Percentiles rank a stretch among this genome's conserved stretches.
These are phyloP conservation scores for Rutstroemia sp. DNA, from an alignment of 2,329 filamentous ascomycete species.

Conservation along the genomic window DNA sequence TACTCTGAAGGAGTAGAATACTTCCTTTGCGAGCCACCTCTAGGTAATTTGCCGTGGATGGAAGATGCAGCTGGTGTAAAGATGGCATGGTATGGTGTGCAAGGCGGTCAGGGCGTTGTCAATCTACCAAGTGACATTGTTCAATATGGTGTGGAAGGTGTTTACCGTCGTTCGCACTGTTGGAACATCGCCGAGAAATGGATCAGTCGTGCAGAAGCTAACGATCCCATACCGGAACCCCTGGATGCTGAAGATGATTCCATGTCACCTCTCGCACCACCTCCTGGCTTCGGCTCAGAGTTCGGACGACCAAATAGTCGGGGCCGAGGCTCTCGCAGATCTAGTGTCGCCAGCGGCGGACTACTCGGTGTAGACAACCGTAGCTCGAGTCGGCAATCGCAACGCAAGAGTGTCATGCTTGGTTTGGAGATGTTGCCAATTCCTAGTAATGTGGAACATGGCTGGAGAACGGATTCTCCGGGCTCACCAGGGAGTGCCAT, in stretches of 20 bases:
- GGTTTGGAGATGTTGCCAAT: constrained; percentile 26
- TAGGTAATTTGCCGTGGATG: constrained; percentile 67
- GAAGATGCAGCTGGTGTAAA: constrained; percentile 51
- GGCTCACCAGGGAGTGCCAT: neutral
- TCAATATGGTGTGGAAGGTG: constrained; percentile 54
- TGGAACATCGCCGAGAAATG: constrained; percentile 59
- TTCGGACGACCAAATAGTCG: constrained; percentile 15
- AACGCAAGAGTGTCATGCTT: constrained; percentile 24
- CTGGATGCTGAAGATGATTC: neutral
- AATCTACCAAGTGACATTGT: constrained; percentile 56
- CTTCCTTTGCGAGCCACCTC: constrained; percentile 70
- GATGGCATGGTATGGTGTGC: constrained; percentile 68
- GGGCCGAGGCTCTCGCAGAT: constrained; percentile 7
- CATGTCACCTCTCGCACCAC: constrained; percentile 22
- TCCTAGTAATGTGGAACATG: constrained; percentile 10
- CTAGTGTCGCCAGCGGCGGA: constrained; percentile 5
- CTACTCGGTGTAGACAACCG: neutral
- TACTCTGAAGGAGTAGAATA: constrained; percentile 70
- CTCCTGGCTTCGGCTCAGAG: constrained; percentile 21
- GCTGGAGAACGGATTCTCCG: neutral
- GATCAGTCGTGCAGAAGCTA: constrained; percentile 25
- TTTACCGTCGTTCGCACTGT: constrained; percentile 62
- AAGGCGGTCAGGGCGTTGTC: constrained; percentile 56
- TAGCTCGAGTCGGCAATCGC: constrained; percentile 9
- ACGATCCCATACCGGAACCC: neutral